Conservation (phyloP, 108 stramenopile genomes). For the Cyclostephanos tholiformis region DNA sequence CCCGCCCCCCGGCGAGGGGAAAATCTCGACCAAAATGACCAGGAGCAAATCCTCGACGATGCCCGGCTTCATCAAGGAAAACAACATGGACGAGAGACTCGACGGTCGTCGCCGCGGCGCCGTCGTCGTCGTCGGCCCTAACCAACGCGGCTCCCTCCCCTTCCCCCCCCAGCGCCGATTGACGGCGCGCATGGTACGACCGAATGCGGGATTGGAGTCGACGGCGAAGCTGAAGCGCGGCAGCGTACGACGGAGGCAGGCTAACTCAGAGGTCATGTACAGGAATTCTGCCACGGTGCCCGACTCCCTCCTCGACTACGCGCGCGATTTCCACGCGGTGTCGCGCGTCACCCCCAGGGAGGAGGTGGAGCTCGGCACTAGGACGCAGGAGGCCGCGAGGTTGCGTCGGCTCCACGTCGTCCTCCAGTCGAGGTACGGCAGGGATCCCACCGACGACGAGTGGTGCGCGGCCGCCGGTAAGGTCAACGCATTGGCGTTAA, state of each 20-base stretch:
- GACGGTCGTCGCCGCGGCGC: slow-evolving; percentile 2
- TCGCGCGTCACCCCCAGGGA: slow-evolving; percentile 73
- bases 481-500: slow-evolving; percentile 70
- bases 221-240: slow-evolving; percentile 33
- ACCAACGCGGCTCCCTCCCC: background rate
- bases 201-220: background rate
- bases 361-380: slow-evolving; percentile 76
- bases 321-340: slow-evolving; percentile 68
- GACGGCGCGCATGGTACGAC: slow-evolving; percentile 22
- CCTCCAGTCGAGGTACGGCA: slow-evolving; percentile 52
- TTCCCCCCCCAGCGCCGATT: slow-evolving; percentile 22
- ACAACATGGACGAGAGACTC: slow-evolving; percentile 5
- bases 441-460: slow-evolving; percentile 86
- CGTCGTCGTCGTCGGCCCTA: slow-evolving; percentile 6
- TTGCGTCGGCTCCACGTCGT: slow-evolving; percentile 62
- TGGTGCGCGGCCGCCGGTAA: slow-evolving; percentile 88
- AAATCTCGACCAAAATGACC: too few relatives aligned
- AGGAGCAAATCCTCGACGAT: slow-evolving; percentile 67
- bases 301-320: slow-evolving; percentile 73
- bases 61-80: slow-evolving; percentile 65
- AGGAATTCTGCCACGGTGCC: slow-evolving; percentile 66
- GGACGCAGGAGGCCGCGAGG: slow-evolving; percentile 80
- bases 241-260: slow-evolving; percentile 23
- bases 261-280: slow-evolving; percentile 60
- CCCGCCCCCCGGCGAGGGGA: too few relatives aligned